Conservation (phyloP, 352 stramenopile species). For the Globisporangium radiosum region DNA sequence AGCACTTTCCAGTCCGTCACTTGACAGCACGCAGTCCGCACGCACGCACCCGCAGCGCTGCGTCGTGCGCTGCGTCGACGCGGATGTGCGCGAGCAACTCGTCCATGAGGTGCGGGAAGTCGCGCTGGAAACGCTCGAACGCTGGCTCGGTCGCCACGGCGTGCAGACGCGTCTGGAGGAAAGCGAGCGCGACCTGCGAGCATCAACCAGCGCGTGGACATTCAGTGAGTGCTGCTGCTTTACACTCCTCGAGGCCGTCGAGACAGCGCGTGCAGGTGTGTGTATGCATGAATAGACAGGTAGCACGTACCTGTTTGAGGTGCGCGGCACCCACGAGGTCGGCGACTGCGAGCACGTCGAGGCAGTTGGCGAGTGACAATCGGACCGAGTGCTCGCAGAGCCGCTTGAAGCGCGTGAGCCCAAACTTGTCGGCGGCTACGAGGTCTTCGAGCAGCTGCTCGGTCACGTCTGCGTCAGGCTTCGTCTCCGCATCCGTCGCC, state of each 20-base stretch:
- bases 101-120: conserved; percentile 36
- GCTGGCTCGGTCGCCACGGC: conserved; percentile 8
- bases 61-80: conserved; percentile 17
- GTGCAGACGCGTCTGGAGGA: conserved; percentile 14
- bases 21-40: too few relatives aligned
- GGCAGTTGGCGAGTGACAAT: conserved; percentile 39
- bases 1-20: too few relatives aligned
- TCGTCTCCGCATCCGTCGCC: not conserved
- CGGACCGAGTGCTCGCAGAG: conserved; percentile 45
- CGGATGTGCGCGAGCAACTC: conserved; percentile 36
- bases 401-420: conserved; percentile 62
- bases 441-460: conserved; percentile 68
- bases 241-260: not conserved
- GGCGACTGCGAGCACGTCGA: conserved; percentile 55
- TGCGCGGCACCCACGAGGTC: conserved; percentile 50
- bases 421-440: conserved; percentile 66
- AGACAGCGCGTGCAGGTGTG: not conserved
- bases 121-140: conserved; percentile 24
- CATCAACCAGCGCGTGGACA: not conserved
- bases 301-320: conserved; percentile 33
- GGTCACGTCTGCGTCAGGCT: conserved; percentile 6
- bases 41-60: conserved; percentile 22
- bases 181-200: conserved; percentile 14
- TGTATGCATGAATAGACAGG: not conserved
- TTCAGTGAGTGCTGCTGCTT: not conserved